Conservation (phyloP, 2,329 filamentous ascomycete genomes). For the Claviceps purpurea region DNA sequence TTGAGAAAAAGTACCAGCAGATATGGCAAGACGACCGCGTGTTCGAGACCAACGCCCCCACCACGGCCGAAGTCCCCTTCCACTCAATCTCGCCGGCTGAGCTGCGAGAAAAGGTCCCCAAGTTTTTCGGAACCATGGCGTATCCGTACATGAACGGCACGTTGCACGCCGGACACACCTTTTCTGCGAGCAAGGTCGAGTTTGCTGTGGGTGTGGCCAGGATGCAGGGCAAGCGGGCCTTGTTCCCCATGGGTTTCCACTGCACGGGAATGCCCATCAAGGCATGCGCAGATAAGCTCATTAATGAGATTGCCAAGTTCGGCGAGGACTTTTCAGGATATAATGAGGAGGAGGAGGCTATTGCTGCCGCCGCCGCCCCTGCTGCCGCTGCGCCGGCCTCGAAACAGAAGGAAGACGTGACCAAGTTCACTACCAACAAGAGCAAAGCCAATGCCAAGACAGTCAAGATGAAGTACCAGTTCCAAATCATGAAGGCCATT, state of each 20-base stretch:
- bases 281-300: slow-evolving; percentile 89
- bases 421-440: slow-evolving; percentile 88
- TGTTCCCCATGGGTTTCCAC: slow-evolving; percentile 92
- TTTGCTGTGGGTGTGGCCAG: slow-evolving; percentile 77
- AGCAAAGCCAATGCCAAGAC: slow-evolving; percentile 83
- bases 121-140: slow-evolving; percentile 62
- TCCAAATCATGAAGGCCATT: slow-evolving; percentile 86
- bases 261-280: slow-evolving; percentile 95
- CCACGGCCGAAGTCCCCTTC: slow-evolving; percentile 62
- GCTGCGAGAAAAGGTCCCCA: slow-evolving; percentile 68
- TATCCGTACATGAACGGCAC: slow-evolving; percentile 70
- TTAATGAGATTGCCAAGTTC: slow-evolving; percentile 78
- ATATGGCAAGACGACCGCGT: slow-evolving; percentile 40
- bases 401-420: slow-evolving; percentile 66
- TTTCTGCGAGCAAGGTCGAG: slow-evolving; percentile 86
- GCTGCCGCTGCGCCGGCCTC: slow-evolving; percentile 31
- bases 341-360: slow-evolving; percentile 39
- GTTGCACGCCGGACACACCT: slow-evolving; percentile 82
- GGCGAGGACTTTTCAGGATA: slow-evolving; percentile 75
- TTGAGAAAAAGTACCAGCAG: slow-evolving; percentile 87
- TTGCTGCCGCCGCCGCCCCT: slow-evolving; percentile 36
- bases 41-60: slow-evolving; percentile 79
- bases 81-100: slow-evolving; percentile 60
- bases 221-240: slow-evolving; percentile 76
- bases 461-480: slow-evolving; percentile 88